These are phyloP conservation scores for Picea engelmannii DNA, from an alignment of 83 land plant species.

Conservation along the genomic window DNA sequence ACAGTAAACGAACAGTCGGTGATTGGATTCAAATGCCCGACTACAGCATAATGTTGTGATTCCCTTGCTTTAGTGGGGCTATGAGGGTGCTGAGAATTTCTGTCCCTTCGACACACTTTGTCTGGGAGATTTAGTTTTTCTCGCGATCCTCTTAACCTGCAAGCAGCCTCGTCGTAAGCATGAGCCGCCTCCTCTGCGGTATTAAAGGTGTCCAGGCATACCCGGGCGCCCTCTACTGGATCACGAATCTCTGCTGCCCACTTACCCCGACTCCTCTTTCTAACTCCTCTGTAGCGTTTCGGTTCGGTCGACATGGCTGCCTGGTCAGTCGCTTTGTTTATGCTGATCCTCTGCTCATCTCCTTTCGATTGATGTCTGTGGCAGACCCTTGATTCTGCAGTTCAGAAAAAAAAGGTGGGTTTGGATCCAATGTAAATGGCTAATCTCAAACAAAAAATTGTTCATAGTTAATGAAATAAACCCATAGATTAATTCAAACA, in stretches of 20 bases:
- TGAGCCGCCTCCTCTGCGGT: neutral
- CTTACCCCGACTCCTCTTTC: conserved; percentile 2
- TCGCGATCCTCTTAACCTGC: neutral
- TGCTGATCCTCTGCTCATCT: neutral
- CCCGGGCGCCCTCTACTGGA: neutral
- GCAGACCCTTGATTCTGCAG: too few species aligned
- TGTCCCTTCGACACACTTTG: neutral
- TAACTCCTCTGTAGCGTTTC: neutral
- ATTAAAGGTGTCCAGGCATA: conserved; percentile 1
- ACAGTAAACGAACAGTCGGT: neutral
- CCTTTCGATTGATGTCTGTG: too few species aligned
- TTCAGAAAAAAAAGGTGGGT: too few species aligned
- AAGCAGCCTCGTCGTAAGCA: conserved; percentile 7
- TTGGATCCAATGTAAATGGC: too few species aligned
- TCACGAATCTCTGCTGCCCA: conserved; percentile 11
- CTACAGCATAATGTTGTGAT: neutral
- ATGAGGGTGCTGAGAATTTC: neutral
- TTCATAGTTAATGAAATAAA: too few species aligned
- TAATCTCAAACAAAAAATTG: too few species aligned
- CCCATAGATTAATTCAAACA: too few species aligned
- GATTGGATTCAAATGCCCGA: neutral
- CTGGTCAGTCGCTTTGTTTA: neutral
- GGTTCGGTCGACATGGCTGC: neutral
- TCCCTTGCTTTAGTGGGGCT: neutral
- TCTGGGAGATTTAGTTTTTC: neutral